Percentiles rank a stretch among this genome's conserved stretches.
Evolutionary conservation across 1,139 yeast genomes (phyloP).

Genomic region (Pichia inconspicua): DNA sequence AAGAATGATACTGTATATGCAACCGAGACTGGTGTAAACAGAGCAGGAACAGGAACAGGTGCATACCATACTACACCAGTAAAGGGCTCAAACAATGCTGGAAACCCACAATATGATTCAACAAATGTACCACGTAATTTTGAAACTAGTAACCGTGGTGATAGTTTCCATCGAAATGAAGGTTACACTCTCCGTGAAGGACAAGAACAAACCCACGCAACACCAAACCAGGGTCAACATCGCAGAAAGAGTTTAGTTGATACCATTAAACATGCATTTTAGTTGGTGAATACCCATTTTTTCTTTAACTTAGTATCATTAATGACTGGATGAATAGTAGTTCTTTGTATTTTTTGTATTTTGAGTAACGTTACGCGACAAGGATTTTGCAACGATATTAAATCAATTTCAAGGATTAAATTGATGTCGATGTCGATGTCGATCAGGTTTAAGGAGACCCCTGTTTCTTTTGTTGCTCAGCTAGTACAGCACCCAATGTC

Average conservation of each 20-base stretch:
- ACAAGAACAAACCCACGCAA: not conserved
- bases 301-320: not conserved
- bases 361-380: not conserved
- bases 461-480: not conserved
- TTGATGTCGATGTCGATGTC: no score
- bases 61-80: no score
- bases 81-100: not conserved
- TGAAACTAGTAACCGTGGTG: not conserved
- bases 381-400: no score
- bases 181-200: not conserved
- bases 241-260: conserved; percentile 11
- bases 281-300: not conserved
- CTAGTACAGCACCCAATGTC: conserved; percentile 5
- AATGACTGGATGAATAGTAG: not conserved
- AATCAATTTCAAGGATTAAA: no score
- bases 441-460: no score
- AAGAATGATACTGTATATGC: not conserved
- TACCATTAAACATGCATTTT: conserved; percentile 7
- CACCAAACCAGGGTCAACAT: conserved; percentile 1
- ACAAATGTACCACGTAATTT: not conserved
- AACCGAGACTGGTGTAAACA: not conserved
- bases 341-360: not conserved
- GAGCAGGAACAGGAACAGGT: no score
- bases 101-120: not conserved
- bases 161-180: conserved; percentile 1